These are phyloP conservation scores for Leccinum fallax DNA, from an alignment of 1,284 basidiomycete species.

Conservation along the genomic window DNA sequence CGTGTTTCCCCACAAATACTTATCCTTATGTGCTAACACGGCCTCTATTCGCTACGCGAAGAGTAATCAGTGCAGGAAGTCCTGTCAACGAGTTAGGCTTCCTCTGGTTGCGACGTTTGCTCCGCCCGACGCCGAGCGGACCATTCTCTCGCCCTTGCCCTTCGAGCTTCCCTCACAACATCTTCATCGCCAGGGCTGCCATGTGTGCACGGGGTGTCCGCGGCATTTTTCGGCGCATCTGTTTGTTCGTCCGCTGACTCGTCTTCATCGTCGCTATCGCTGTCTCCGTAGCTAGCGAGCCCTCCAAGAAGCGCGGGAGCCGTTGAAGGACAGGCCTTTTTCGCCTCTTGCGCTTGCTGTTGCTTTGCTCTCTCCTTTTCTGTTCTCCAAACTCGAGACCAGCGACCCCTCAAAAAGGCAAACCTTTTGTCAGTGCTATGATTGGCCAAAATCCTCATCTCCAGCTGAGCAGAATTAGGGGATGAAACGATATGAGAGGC, in stretches of 20 bases:
- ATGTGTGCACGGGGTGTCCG: neutral
- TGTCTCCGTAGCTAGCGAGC: constrained; percentile 62
- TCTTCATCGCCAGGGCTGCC: constrained; percentile 29
- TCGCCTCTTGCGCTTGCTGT: constrained; percentile 15
- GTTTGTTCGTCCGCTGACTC: constrained; percentile 24
- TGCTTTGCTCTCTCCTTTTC: constrained; percentile 47
- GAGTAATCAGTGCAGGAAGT: neutral
- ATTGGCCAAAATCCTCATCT: constrained; percentile 87
- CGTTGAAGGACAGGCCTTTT: constrained; percentile 1
- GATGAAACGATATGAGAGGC: constrained; percentile 67
- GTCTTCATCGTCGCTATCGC: constrained; percentile 40
- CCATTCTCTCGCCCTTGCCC: constrained; percentile 59
- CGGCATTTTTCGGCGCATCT: neutral
- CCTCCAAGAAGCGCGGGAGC: constrained; percentile 44
- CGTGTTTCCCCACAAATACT: neutral
- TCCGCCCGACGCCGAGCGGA: constrained; percentile 44
- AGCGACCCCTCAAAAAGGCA: constrained; percentile 77
- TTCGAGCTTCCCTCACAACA: constrained; percentile 48
- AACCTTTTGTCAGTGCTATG: constrained; percentile 73
- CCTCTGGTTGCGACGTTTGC: constrained; percentile 13
- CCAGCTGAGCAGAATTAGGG: constrained; percentile 75
- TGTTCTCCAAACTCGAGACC: constrained; percentile 62
- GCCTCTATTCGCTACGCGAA: neutral
- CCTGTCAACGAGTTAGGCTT: neutral
- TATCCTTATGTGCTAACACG: neutral